A percentile compares a stretch with the other conserved stretches of the same genome.
Conservation (phyloP, 1,284 basidiomycete genomes). For the Tilletia indica region DNA sequence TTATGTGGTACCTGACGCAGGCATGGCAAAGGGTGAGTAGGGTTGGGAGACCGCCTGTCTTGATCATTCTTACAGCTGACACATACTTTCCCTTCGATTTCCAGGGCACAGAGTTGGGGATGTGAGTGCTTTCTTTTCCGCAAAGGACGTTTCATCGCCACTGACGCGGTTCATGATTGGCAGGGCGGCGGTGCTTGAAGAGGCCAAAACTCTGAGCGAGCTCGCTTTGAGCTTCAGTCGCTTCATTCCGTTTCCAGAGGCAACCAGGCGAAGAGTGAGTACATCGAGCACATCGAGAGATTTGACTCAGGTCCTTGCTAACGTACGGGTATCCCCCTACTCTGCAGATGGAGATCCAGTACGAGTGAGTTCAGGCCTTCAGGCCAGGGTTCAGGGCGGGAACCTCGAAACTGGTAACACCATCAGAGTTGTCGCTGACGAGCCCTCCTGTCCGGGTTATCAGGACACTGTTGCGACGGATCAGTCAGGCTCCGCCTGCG, state of each 20-base stretch:
- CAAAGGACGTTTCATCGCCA: background rate
- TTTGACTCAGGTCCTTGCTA: too few species aligned
- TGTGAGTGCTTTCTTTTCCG: background rate
- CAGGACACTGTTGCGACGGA: background rate
- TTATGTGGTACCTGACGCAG: slow-evolving; percentile 4
- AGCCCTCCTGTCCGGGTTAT: too few species aligned
- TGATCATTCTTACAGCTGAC: background rate
- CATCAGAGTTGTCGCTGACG: background rate
- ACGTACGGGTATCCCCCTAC: background rate
- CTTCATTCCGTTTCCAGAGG: background rate
- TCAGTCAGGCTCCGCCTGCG: background rate
- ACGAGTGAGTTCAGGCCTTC: background rate
- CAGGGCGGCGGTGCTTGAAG: background rate
- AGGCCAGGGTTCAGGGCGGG: too few species aligned
- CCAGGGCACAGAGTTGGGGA: slow-evolving; percentile 4
- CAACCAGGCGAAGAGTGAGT: slow-evolving; percentile 2
- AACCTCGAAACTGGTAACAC: too few species aligned
- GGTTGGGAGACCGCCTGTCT: background rate
- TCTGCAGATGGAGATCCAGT: slow-evolving; percentile 3
- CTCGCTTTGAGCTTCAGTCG: slow-evolving; percentile 1
- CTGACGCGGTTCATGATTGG: background rate
- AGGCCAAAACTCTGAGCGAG: background rate
- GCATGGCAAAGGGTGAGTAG: slow-evolving; percentile 9
- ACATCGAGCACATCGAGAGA: background rate
- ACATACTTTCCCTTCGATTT: background rate